Percentiles rank a stretch among this genome's conserved stretches.
Evolutionary conservation across 495 filamentous ascomycete genomes (phyloP).

Genomic region (Cenococcum geophilum): DNA sequence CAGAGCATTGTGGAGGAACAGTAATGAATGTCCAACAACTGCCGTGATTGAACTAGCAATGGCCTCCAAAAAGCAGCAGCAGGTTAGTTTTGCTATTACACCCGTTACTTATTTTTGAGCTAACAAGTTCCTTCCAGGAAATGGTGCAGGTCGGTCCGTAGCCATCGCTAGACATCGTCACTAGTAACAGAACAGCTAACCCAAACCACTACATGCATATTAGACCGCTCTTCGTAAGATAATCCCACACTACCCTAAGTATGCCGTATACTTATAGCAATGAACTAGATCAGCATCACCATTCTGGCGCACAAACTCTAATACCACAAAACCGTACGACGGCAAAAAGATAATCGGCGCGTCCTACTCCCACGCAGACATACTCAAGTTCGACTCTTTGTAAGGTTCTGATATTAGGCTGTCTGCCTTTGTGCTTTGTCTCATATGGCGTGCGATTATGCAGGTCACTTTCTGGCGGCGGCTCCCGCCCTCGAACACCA

Average conservation of each 20-base stretch:
- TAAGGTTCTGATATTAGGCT: conserved; percentile 35
- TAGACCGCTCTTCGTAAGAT: conserved; percentile 59
- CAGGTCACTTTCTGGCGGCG: conserved; percentile 49
- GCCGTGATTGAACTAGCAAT: conserved; percentile 8
- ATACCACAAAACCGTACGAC: conserved; percentile 53
- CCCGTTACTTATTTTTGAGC: not conserved
- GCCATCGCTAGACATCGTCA: conserved; percentile 33
- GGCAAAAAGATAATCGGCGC: conserved; percentile 82
- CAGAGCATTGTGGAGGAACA: no score
- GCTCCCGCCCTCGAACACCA: conserved; percentile 58
- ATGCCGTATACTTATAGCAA: not conserved
- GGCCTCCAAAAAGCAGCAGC: conserved; percentile 34
- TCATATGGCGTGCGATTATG: conserved; percentile 13
- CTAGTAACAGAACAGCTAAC: conserved; percentile 19
- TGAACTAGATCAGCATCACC: conserved; percentile 51
- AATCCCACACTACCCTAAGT: not conserved
- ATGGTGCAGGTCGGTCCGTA: conserved; percentile 99
- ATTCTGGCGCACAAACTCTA: conserved; percentile 72
- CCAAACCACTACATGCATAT: not conserved
- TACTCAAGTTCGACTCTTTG: conserved; percentile 77
- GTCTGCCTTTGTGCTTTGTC: conserved; percentile 1
- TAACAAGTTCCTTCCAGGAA: conserved; percentile 54
- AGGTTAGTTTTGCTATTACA: conserved; percentile 7
- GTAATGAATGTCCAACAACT: no score
- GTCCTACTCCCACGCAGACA: conserved; percentile 92